Percentiles rank a stretch among this genome's conserved stretches.
phyloP scores from a whole-genome alignment of 106 monocot species.

The Dioscorea dumetorum region DNA sequence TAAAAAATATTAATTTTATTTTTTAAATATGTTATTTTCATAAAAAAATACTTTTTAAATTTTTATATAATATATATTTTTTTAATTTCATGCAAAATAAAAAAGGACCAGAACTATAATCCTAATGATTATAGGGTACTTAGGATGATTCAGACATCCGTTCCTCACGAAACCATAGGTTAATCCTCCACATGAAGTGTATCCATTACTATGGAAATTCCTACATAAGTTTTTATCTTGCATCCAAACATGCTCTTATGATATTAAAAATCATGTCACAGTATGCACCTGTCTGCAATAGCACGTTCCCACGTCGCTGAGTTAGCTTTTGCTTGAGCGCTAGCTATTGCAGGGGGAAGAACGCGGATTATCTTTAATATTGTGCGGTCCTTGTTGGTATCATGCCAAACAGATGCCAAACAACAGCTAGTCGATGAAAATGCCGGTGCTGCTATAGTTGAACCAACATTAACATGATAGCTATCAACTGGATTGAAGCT shows the following conservation, averaged over 20 bases:
- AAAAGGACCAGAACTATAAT: too few relatives aligned
- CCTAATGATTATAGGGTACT: too few relatives aligned
- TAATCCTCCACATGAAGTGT: too few relatives aligned
- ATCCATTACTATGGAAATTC: too few relatives aligned
- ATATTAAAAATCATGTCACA: background rate
- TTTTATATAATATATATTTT: too few relatives aligned
- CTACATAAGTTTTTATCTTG: too few relatives aligned
- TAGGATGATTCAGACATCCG: too few relatives aligned
- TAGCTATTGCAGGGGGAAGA: constrained; percentile 74
- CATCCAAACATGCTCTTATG: background rate
- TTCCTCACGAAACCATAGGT: too few relatives aligned
- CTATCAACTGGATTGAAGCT: constrained; percentile 77
- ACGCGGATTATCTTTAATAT: constrained; percentile 93
- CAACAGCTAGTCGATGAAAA: constrained; percentile 95
- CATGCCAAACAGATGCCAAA: constrained; percentile 99
- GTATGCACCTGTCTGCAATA: constrained; percentile 77
- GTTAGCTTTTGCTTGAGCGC: constrained; percentile 54
- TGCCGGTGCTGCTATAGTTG: constrained; percentile 87
- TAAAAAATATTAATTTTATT: too few relatives aligned
- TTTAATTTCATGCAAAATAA: too few relatives aligned
- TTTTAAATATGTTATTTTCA: too few relatives aligned
- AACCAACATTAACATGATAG: constrained; percentile 92
- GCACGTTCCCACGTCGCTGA: constrained; percentile 90
- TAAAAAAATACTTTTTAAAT: too few relatives aligned
- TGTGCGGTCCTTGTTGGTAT: constrained; percentile 69